Conservation (phyloP, 1,284 basidiomycete species). For the Cystobasidium sp. region DNA sequence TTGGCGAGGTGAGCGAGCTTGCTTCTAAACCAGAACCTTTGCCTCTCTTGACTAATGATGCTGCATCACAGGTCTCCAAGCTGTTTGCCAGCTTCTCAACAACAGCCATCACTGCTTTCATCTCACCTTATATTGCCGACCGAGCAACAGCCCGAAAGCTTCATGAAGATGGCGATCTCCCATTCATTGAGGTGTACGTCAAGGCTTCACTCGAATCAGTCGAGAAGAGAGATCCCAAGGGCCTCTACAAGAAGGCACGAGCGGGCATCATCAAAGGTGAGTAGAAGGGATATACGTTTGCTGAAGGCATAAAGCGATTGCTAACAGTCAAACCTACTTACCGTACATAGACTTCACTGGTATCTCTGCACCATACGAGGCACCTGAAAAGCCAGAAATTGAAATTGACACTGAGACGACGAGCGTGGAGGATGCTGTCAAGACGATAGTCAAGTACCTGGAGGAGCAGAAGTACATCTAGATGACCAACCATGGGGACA, state of each 20-base stretch:
- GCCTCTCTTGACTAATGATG: too few relatives aligned
- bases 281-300: slow-evolving; percentile 44
- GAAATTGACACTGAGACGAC: slow-evolving; percentile 87
- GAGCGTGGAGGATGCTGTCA: slow-evolving; percentile 78
- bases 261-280: slow-evolving; percentile 94
- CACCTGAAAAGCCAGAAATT: slow-evolving; percentile 82
- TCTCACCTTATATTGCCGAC: slow-evolving; percentile 91
- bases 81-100: slow-evolving; percentile 88
- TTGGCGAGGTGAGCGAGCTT: slow-evolving; percentile 97
- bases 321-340: neutral
- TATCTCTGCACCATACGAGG: slow-evolving; percentile 95
- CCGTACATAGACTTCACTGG: slow-evolving; percentile 84
- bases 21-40: too few relatives aligned
- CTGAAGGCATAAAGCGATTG: too few relatives aligned
- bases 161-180: slow-evolving; percentile 70
- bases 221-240: slow-evolving; percentile 94
- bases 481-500: too few relatives aligned
- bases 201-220: slow-evolving; percentile 89
- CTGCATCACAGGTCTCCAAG: slow-evolving; percentile 74
- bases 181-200: slow-evolving; percentile 92
- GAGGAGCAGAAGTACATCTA: slow-evolving; percentile 58
- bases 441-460: slow-evolving; percentile 82
- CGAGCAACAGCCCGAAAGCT: slow-evolving; percentile 80
- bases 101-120: slow-evolving; percentile 92
- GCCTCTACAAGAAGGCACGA: slow-evolving; percentile 94